Evolutionary conservation across 2,329 filamentous ascomycete genomes (phyloP), one percentile per base, ranked within the genome.

Genomic region (Waltergamsia citrina): DNA sequence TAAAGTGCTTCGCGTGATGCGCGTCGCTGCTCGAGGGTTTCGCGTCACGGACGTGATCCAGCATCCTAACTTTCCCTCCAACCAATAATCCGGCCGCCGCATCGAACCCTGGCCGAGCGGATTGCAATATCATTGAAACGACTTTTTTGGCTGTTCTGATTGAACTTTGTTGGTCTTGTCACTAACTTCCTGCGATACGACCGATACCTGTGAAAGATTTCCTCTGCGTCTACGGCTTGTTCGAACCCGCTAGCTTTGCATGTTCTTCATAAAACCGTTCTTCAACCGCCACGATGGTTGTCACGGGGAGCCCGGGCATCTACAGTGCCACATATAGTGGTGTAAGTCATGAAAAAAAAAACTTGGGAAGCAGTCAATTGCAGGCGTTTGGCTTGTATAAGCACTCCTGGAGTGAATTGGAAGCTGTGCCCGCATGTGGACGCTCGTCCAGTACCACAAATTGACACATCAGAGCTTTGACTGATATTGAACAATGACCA

Each of bases 251-350:
- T 35, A 47, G 36, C 12, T 27, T 6, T 27, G 25, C 25, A 27
- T 27, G 25, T 15, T 27, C 6, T n/a, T 27, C 25, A n/a, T 6
- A n/a, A n/a, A 14, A 12, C 14, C 29, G 21, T 32, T 14, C 23
- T 12, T 19, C 16, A 20, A 43, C 43, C 46, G 44, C 43, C 47
- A 50, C 49, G 31, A 73, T 74, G 69, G 65, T 62, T 41, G 58
- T 50, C 45, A 49, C 44, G 42, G 49, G 43, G 42, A 49, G 56
- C 25, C 59, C 65, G 18, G 71, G 72, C 50, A 69, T 81, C 39
- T 81, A 79, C 59, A 78, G 74, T 56, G 77, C 76, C 42, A 81
- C 77, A 15, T 81, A 81, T 52, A 81, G 76, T 56, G 76, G 77
- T 54, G 77, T 81, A 62, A 60, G 72, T 67, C 43, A 28, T 36